Conservation (phyloP, 345 rosid genomes). For the Noccaea caerulescens region DNA sequence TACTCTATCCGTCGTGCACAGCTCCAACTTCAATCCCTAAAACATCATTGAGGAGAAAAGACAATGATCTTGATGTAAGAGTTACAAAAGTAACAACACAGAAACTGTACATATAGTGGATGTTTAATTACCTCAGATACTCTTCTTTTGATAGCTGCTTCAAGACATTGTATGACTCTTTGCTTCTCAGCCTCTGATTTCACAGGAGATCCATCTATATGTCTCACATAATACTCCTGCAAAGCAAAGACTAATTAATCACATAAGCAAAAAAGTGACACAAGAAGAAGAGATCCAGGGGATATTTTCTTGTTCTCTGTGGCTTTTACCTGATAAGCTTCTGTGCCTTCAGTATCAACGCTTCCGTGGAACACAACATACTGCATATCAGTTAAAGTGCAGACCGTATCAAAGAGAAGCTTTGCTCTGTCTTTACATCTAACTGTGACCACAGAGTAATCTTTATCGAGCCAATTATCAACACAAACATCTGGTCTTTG, state of each 20-base stretch:
- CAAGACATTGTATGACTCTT: slow-evolving; percentile 83
- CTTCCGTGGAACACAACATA: slow-evolving; percentile 92
- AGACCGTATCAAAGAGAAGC: slow-evolving; percentile 87
- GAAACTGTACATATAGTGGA: neutral
- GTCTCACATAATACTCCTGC: slow-evolving; percentile 87
- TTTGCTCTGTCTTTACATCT: slow-evolving; percentile 90
- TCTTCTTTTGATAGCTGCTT: slow-evolving; percentile 94
- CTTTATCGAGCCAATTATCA: slow-evolving; percentile 80
- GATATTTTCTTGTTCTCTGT: neutral
- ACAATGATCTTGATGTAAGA: slow-evolving; percentile 11
- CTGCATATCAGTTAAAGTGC: slow-evolving; percentile 92
- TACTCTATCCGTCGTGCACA: slow-evolving; percentile 82
- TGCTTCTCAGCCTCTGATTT: slow-evolving; percentile 82
- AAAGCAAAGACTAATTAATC: slow-evolving; percentile 20
- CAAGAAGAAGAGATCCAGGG: neutral
- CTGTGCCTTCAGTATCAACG: slow-evolving; percentile 71
- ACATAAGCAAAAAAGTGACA: neutral
- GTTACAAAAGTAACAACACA: neutral
- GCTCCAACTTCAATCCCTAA: slow-evolving; percentile 91
- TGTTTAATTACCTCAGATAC: slow-evolving; percentile 68
- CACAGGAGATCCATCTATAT: slow-evolving; percentile 88
- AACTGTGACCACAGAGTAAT: slow-evolving; percentile 81
- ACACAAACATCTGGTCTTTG: slow-evolving; percentile 73
- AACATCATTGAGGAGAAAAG: slow-evolving; percentile 22
- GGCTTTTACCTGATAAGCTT: slow-evolving; percentile 70